These are phyloP conservation scores for Podospora bellae-mahoneyi DNA, from an alignment of 495 filamentous ascomycete genomes.

Conservation along the genomic window DNA sequence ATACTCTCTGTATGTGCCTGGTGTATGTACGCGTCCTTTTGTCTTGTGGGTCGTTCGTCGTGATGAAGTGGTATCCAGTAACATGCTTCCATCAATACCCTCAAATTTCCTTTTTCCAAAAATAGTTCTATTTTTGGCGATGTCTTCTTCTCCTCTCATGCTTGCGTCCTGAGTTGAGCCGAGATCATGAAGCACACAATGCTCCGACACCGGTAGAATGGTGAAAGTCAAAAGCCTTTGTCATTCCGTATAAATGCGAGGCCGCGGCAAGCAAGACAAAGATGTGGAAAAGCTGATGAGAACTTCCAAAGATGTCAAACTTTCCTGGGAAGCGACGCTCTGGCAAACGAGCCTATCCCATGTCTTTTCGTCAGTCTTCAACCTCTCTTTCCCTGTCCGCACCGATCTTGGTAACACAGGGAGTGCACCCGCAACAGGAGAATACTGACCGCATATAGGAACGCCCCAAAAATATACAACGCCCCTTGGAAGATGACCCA, in stretches of 20 bases:
- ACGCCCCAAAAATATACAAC: slow-evolving; percentile 83
- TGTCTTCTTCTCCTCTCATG: background rate
- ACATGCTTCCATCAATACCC: background rate
- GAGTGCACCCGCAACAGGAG: background rate
- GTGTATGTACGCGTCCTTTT: background rate
- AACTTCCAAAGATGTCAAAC: slow-evolving; percentile 75
- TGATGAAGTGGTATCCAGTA: background rate
- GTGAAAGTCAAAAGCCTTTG: slow-evolving; percentile 50
- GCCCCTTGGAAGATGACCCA: slow-evolving; percentile 76
- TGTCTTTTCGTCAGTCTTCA: slow-evolving; percentile 1
- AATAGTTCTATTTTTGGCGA: background rate
- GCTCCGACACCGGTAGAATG: slow-evolving; percentile 39
- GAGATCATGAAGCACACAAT: slow-evolving; percentile 26
- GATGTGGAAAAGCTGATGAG: slow-evolving; percentile 78
- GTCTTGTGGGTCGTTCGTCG: background rate
- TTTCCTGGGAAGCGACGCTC: slow-evolving; percentile 59
- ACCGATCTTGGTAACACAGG: background rate
- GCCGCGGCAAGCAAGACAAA: slow-evolving; percentile 65
- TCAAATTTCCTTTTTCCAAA: slow-evolving; percentile 1
- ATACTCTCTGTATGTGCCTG: background rate
- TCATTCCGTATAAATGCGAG: slow-evolving; percentile 60
- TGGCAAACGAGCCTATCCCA: slow-evolving; percentile 49
- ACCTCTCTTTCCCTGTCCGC: background rate
- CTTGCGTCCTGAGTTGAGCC: background rate
- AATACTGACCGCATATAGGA: slow-evolving; percentile 63